Evolutionary conservation across 129 eudicot species (phyloP), one percentile per base, ranked within the genome.

Genomic region (Artemisia argyi): DNA sequence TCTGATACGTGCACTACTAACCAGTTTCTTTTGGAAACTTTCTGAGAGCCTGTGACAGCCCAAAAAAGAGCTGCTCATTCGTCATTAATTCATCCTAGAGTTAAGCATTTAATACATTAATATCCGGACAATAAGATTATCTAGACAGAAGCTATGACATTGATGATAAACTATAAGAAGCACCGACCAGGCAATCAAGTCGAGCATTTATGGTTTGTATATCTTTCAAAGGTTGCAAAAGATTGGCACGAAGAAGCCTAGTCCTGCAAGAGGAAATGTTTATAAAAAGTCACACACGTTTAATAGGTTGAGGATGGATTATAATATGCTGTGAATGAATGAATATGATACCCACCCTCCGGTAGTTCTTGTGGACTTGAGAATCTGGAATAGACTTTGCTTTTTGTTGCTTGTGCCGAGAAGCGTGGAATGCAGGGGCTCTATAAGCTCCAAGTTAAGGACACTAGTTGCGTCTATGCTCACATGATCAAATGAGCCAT

Each of bases 21-120:
- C 99, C 99, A 74, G 94, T 86, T 88, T 95, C 99, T 86, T 95
- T 95, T 58, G 99, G 99, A 77, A 95, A 95, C 84, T 90, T 95
- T 3, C 87, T 88, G 32, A 95, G 96, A 84, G 92, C 96, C 85
- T 95, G 99, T 53, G 96, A 86, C 73, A 95, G 84, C 65, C 96
- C 96, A 88, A 95, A 95, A 78, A 90, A 95, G 72, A 95, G 89
- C 86, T 95, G 96, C 82, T 95, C 99, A 19, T 95, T 90, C 74
- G 88, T 88, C 99, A 95, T 88, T 74, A 95, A 73, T 80, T 95
- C 99, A 82, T 95, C 99, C 99, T 95, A 68, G 66, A 85, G 71
- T 64, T 15, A 4, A 51, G 66, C 68, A 72, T 30, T 75, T 15
- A 51, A 55, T 47, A 11, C 53, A 55, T 55, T 49, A 44, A 52